Conservation (phyloP, 1,284 basidiomycete species). For the Leucoagaricus sp. region DNA sequence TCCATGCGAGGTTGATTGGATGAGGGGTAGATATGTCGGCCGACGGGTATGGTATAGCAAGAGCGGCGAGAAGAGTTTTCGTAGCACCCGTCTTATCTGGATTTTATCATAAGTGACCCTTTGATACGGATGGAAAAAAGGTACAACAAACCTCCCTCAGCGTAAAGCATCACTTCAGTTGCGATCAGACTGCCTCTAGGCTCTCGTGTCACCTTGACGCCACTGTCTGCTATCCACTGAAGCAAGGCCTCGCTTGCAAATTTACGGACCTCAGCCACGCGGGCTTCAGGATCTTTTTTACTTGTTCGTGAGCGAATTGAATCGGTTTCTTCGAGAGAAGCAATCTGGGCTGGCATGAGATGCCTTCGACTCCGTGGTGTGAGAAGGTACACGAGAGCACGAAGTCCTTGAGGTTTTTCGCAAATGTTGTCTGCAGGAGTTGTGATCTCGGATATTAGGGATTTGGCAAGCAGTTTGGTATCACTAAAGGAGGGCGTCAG, state of each 20-base stretch:
- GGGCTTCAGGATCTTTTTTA: conserved; percentile 70
- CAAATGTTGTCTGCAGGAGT: conserved; percentile 56
- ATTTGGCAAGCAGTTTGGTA: conserved; percentile 84
- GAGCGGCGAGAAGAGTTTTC: conserved; percentile 56
- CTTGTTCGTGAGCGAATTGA: conserved; percentile 64
- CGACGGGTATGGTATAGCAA: conserved; percentile 59
- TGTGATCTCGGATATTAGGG: conserved; percentile 67
- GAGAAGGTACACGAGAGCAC: conserved; percentile 80
- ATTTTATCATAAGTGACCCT: conserved; percentile 4
- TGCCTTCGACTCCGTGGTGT: conserved; percentile 77
- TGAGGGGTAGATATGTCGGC: conserved; percentile 51
- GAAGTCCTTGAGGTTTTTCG: conserved; percentile 64
- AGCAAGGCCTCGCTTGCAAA: conserved; percentile 74
- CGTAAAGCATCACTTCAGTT: conserved; percentile 78
- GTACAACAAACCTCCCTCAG: conserved; percentile 68
- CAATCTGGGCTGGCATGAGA: conserved; percentile 80
- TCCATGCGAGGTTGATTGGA: conserved; percentile 77
- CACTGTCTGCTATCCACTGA: conserved; percentile 62
- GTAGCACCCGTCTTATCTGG: conserved; percentile 72
- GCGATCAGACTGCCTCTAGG: conserved; percentile 78
- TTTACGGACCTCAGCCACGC: conserved; percentile 68
- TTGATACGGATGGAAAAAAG: conserved; percentile 2
- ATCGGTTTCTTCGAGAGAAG: conserved; percentile 71
- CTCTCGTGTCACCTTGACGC: conserved; percentile 63
- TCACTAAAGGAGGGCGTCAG: conserved; percentile 50